Base-by-base conservation (phyloP, 2,329 filamentous ascomycete species). In the Diplodia scrobiculata region DNA sequence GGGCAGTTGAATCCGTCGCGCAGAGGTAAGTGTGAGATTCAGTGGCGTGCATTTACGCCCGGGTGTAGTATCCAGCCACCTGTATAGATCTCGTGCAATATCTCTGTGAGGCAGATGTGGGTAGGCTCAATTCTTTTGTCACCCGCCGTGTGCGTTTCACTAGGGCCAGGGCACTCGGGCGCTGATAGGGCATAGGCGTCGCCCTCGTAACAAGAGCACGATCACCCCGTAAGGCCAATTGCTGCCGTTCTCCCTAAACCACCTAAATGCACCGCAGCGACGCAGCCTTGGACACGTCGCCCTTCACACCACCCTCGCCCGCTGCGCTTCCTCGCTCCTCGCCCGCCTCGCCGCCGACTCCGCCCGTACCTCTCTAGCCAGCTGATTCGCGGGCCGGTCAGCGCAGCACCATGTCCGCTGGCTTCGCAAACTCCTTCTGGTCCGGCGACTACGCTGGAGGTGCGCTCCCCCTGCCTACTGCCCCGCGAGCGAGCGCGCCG, bases 351-450 rank as follows among this genome's bases (percentile, higher is more conserved):
- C 52, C 41, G 41, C 51, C n/a, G 32, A 36, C 52, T n/a, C n/a
- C 53, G 41, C 45, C 36, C 52, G 55, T 10, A 14, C 29, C 41
- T 62, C 58, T 45, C 29, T 62, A 62, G 58, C 58, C 11, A 50
- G 58, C 58, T 62, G 41, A 50, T 62, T 50, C 58, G 58, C 58
- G 58, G 21, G 60, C 60, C 50, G 60, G 64, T 54, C 64, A 60
- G 64, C 64, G 52, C 64, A 63, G 34, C 59, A 52, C 13, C 66
- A 67, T 67, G 66, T 67, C 64, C 71, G 21, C 75, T 36, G 76
- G 91, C 73, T 98, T 99, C 80, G 89, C 92, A 72, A 92, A 94
- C 81, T 97, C 93, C 60, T 98, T 99, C 82, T 99, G 95, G 95
- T 97, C 95, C 69, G 87, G 87, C 77, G 95, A 99, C 85, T 98